Percentiles rank a stretch among this genome's conserved stretches.
Evolutionary conservation across 2,329 filamentous ascomycete species (phyloP).

Genomic region (Cercospora brassicicola): DNA sequence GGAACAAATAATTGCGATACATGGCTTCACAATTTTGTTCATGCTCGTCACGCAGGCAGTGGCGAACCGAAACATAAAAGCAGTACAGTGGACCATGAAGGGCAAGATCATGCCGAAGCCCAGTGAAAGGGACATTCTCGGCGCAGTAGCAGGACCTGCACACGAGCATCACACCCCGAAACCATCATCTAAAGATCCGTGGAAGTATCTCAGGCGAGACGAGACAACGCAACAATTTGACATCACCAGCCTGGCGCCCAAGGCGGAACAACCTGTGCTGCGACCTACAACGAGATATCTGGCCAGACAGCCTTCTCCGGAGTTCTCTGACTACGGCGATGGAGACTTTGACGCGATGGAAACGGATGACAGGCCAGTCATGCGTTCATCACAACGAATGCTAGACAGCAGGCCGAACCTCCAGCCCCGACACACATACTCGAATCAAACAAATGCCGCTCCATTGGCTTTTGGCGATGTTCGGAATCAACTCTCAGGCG

Average conservation of each 20-base stretch:
- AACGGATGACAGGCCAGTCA: slow-evolving; percentile 57
- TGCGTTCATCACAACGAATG: slow-evolving; percentile 23
- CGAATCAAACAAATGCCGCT: slow-evolving; percentile 19
- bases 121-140: slow-evolving; percentile 33
- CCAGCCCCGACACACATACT: slow-evolving; percentile 21
- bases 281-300: slow-evolving; percentile 19
- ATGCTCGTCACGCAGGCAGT: slow-evolving; percentile 45
- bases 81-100: slow-evolving; percentile 34
- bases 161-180: slow-evolving; percentile 27
- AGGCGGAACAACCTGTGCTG: slow-evolving; percentile 22
- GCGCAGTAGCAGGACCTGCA: slow-evolving; percentile 31
- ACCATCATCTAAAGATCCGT: slow-evolving; percentile 33
- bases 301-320: slow-evolving; percentile 29
- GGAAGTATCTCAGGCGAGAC: slow-evolving; percentile 30
- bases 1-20: slow-evolving; percentile 50
- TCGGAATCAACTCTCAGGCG: slow-evolving; percentile 29
- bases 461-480: slow-evolving; percentile 21
- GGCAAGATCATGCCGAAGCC: slow-evolving; percentile 39
- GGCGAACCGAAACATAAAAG: slow-evolving; percentile 29
- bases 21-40: slow-evolving; percentile 57
- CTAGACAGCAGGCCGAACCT: slow-evolving; percentile 25
- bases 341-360: slow-evolving; percentile 65
- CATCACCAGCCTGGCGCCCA: slow-evolving; percentile 37
- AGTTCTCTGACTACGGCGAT: slow-evolving; percentile 30
- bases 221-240: slow-evolving; percentile 38